Conservation (phyloP, 257 asterid genomes). For the Orobanche coerulescens region DNA sequence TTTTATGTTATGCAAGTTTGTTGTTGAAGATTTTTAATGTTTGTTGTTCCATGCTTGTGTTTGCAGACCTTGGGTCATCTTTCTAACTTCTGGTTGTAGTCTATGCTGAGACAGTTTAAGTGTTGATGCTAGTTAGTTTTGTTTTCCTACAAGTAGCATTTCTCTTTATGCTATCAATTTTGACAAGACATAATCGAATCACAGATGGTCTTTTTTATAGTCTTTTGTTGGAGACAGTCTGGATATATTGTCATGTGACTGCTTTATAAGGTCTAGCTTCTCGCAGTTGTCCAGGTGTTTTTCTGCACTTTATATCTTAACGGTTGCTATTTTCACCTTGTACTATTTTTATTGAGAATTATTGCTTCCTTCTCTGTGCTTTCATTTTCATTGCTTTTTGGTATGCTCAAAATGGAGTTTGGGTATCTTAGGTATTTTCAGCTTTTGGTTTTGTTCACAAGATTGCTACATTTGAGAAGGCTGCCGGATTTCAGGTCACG, state of each 20-base stretch:
- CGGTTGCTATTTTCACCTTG: constrained; percentile 18
- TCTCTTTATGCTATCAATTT: constrained; percentile 31
- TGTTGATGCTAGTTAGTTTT: constrained; percentile 13
- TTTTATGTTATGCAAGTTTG: background rate
- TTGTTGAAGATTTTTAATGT: background rate
- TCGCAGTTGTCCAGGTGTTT: constrained; percentile 45
- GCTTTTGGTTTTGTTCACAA: constrained; percentile 84
- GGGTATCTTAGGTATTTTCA: constrained; percentile 58
- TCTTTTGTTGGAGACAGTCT: constrained; percentile 56
- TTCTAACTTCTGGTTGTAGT: constrained; percentile 10
- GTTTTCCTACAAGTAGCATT: constrained; percentile 20
- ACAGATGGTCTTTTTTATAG: constrained; percentile 53
- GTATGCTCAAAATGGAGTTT: constrained; percentile 20
- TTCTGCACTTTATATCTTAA: constrained; percentile 43
- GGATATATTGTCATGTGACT: constrained; percentile 54
- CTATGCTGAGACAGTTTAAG: constrained; percentile 11
- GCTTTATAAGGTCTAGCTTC: constrained; percentile 57
- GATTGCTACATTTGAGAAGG: constrained; percentile 87
- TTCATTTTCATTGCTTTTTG: constrained; percentile 9
- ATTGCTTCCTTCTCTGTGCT: constrained; percentile 6
- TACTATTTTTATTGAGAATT: constrained; percentile 9
- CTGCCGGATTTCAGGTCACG: constrained; percentile 82
- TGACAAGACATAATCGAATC: constrained; percentile 48
- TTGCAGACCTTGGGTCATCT: background rate
- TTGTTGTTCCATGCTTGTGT: constrained; percentile 17